Percentiles rank a stretch among this genome's conserved stretches.
phyloP scores from a whole-genome alignment of 257 asterid species.

The Verbascum thapsus region DNA sequence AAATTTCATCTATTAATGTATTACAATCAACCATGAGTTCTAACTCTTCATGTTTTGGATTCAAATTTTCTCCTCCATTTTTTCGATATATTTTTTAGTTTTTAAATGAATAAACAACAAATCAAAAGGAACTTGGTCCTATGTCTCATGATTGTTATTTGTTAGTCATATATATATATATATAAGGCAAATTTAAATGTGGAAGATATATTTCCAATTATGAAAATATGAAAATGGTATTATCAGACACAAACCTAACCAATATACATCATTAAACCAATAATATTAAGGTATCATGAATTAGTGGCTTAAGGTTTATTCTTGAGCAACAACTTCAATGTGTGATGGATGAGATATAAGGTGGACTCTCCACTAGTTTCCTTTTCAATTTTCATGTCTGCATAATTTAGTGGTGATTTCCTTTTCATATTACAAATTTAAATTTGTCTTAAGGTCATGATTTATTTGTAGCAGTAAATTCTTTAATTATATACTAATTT shows the following conservation, averaged over 20 bases:
- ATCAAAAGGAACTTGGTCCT: neutral
- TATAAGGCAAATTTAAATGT: slow-evolving; percentile 5
- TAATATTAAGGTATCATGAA: slow-evolving; percentile 24
- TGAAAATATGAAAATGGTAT: neutral
- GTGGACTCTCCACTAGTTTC: slow-evolving; percentile 36
- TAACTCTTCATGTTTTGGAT: too few relatives aligned
- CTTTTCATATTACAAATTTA: too few relatives aligned
- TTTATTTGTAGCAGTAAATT: too few relatives aligned
- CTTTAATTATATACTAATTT: too few relatives aligned
- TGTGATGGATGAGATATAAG: neutral
- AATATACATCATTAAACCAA: slow-evolving; percentile 29
- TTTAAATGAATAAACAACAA: too few relatives aligned
- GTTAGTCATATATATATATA: slow-evolving; percentile 5
- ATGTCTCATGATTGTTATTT: slow-evolving; percentile 16
- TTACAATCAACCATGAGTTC: too few relatives aligned
- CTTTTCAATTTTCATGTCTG: too few relatives aligned
- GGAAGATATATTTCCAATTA: slow-evolving; percentile 1
- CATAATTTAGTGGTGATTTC: too few relatives aligned
- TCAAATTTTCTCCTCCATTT: too few relatives aligned
- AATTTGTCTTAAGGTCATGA: too few relatives aligned
- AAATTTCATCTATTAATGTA: too few relatives aligned
- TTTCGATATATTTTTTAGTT: too few relatives aligned
- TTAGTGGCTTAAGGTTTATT: neutral
- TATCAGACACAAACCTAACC: slow-evolving; percentile 43
- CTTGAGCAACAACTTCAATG: slow-evolving; percentile 4